These are phyloP conservation scores for Fragilariopsis cylindrus DNA, from an alignment of 108 stramenopile species.

Conservation along the genomic window DNA sequence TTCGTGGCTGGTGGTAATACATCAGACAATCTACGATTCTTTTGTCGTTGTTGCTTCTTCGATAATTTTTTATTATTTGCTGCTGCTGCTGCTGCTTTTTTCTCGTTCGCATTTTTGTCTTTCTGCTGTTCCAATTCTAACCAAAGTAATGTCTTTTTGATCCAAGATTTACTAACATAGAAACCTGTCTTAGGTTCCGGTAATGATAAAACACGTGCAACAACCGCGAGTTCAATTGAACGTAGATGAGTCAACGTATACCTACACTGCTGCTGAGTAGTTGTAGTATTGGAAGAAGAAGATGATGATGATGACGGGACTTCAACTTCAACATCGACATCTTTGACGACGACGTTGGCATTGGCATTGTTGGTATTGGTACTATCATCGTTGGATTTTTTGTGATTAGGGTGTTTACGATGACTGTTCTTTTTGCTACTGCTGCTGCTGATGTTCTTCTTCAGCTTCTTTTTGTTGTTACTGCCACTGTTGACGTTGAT, in stretches of 20 bases:
- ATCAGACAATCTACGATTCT: conserved; percentile 70
- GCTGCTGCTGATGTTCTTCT: neutral
- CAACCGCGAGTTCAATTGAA: conserved; percentile 88
- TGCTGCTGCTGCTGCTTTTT: conserved; percentile 30
- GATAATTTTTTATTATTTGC: conserved; percentile 67
- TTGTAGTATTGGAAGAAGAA: neutral
- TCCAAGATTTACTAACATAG: conserved; percentile 85
- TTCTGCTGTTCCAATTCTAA: conserved; percentile 40
- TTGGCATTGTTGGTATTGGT: conserved; percentile 25
- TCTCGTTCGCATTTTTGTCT: conserved; percentile 50
- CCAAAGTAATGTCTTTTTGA: conserved; percentile 83
- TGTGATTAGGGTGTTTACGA: conserved; percentile 19
- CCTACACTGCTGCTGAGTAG: conserved; percentile 3
- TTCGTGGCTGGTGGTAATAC: conserved; percentile 83
- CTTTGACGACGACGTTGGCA: conserved; percentile 2
- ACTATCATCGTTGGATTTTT: conserved; percentile 37
- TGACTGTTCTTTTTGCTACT: neutral
- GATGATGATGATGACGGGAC: neutral
- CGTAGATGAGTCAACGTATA: conserved; percentile 77
- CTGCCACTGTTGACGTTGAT: neutral
- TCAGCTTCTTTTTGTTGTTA: neutral
- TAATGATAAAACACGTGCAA: conserved; percentile 75
- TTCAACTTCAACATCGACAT: neutral
- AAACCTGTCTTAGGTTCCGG: conserved; percentile 82
- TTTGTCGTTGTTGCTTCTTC: conserved; percentile 76